phyloP scores from a whole-genome alignment of 2,329 filamentous ascomycete genomes.

The Ophiostoma himal-ulmi region DNA sequence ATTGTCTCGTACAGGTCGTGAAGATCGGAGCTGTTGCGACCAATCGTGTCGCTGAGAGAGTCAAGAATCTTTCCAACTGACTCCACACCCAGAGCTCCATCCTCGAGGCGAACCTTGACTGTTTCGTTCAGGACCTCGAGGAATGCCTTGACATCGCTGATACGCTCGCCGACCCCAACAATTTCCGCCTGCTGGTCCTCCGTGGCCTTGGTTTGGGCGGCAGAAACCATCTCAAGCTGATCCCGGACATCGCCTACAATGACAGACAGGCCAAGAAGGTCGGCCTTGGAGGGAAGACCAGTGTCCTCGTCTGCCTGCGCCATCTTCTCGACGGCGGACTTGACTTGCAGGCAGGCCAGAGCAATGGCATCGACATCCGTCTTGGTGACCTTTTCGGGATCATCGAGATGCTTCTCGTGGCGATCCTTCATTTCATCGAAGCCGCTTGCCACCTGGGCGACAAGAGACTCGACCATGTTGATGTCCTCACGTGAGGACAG shows the following conservation, averaged over 20 bases:
- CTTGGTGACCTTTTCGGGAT: slow-evolving; percentile 64
- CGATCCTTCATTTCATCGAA: slow-evolving; percentile 68
- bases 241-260: slow-evolving; percentile 63
- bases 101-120: slow-evolving; percentile 68
- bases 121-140: slow-evolving; percentile 73
- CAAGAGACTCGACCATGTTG: slow-evolving; percentile 66
- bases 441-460: slow-evolving; percentile 67
- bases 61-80: slow-evolving; percentile 65
- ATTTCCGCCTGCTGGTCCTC: slow-evolving; percentile 82
- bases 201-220: slow-evolving; percentile 69
- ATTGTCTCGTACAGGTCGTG: slow-evolving; percentile 69
- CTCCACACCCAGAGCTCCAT: slow-evolving; percentile 67
- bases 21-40: slow-evolving; percentile 57
- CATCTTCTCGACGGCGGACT: slow-evolving; percentile 68
- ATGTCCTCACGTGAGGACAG: slow-evolving; percentile 69
- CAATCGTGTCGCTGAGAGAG: slow-evolving; percentile 57
- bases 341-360: slow-evolving; percentile 77
- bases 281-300: slow-evolving; percentile 67
- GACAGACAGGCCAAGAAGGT: slow-evolving; percentile 64
- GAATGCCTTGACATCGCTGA: slow-evolving; percentile 61
- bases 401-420: slow-evolving; percentile 46
- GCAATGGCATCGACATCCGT: slow-evolving; percentile 76
- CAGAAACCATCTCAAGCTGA: slow-evolving; percentile 59
- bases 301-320: slow-evolving; percentile 61
- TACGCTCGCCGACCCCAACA: slow-evolving; percentile 67